phyloP scores from a whole-genome alignment of 345 rosid species.

The Rhodamnia argentea region DNA sequence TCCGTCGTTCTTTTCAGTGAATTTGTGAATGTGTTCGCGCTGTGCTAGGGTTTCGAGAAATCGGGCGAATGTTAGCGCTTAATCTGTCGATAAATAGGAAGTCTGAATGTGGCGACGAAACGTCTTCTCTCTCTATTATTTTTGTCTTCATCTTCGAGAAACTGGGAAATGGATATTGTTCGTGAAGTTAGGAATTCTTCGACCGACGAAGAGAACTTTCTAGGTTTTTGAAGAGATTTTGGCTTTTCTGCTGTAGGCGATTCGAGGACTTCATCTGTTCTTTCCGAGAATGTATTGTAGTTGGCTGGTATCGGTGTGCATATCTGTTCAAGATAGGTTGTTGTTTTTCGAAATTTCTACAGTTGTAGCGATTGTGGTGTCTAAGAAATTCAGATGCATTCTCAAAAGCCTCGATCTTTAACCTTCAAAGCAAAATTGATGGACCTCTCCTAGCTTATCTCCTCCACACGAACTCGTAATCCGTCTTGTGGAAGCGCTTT shows the following conservation, averaged over 20 bases:
- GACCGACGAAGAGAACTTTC: background rate
- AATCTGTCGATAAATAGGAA: background rate
- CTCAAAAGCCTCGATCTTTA: background rate
- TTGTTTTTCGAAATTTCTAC: background rate
- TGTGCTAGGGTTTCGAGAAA: background rate
- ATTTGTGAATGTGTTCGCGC: background rate
- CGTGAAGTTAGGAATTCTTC: background rate
- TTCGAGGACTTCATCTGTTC: background rate
- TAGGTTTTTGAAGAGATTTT: background rate
- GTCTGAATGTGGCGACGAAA: background rate
- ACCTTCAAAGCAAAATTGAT: background rate
- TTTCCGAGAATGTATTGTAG: background rate
- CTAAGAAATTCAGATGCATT: background rate
- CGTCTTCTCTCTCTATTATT: background rate
- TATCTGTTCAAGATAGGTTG: background rate
- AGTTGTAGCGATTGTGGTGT: background rate
- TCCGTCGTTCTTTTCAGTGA: background rate
- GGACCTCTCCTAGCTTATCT: background rate
- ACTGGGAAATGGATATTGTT: background rate
- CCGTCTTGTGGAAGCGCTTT: background rate
- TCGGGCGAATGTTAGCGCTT: background rate
- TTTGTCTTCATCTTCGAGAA: background rate
- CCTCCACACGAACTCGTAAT: background rate
- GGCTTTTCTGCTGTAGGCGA: background rate
- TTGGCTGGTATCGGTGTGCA: background rate